These are phyloP conservation scores for Rosa hybrid DNA, from an alignment of 331 rosid species.

Conservation along the genomic window DNA sequence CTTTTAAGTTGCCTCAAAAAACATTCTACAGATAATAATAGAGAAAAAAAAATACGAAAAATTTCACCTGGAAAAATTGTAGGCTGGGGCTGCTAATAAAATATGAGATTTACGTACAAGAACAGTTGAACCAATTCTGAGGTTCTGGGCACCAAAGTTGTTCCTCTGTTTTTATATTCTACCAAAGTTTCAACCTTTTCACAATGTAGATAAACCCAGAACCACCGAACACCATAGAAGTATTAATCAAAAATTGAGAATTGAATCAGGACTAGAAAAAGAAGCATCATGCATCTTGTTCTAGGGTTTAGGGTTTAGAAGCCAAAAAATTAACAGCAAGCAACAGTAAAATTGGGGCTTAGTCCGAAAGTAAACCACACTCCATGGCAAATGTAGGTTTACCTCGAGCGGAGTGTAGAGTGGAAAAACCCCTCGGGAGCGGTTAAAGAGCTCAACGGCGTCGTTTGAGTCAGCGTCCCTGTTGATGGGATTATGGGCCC, in stretches of 20 bases:
- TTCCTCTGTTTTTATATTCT: not conserved
- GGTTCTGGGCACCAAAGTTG: not conserved
- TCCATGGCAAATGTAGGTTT: conserved; percentile 5
- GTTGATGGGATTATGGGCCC: conserved; percentile 19
- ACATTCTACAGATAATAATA: not conserved
- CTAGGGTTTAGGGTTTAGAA: not conserved
- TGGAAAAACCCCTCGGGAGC: conserved; percentile 45
- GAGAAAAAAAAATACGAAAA: no score
- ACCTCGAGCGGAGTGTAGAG: conserved; percentile 61
- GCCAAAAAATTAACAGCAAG: not conserved
- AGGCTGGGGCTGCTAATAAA: not conserved
- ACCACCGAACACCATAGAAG: not conserved
- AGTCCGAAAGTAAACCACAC: no score
- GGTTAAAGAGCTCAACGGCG: conserved; percentile 67
- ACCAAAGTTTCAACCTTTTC: not conserved
- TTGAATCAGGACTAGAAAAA: not conserved
- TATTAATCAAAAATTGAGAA: not conserved
- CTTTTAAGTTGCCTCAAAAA: not conserved
- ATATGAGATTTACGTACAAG: not conserved
- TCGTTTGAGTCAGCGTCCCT: conserved; percentile 40
- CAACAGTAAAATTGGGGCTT: not conserved
- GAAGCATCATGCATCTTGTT: no score
- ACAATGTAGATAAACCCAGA: not conserved
- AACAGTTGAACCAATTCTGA: not conserved
- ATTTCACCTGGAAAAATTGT: no score